Evolutionary conservation across 2,329 filamentous ascomycete species (phyloP), one percentile per base, ranked within the genome.

Genomic region (Fusarium keratoplasticum): DNA sequence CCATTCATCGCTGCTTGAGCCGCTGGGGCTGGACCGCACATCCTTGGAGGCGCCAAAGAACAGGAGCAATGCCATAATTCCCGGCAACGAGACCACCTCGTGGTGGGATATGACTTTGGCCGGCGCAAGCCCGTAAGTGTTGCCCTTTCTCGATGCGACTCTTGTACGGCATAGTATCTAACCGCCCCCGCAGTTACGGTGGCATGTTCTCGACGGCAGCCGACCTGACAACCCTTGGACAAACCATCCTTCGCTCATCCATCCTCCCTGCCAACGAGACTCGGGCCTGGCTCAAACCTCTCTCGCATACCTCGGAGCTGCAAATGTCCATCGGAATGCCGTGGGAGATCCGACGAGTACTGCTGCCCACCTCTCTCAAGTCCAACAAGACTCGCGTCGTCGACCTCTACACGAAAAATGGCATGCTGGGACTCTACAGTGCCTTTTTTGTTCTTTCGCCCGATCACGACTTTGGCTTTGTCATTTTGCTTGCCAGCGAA

Each of bases 341-440:
- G 2, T 88, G 85, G 85, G 86, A 87, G 76, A 87, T 87, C 52
- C 73, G 81, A 62, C 82, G 83, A 38, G 5, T 64, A 14, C 2
- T 33, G 11, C 52, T 66, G 16, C 66, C 66, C n/a, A 33, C 59
- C 5, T 64, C 65, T 5, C n/a, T 64, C 4, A 27, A 31, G 13
- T 75, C 79, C 47, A 73, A 81, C 60, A 77, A 77, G 65, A 78
- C 81, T 33, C 82, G 83, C 6, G 71, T 84, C 5, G 76, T 85
- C 20, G 84, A 87, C 57, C 40, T 87, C 2, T 86, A 86, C 76
- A 83, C 84, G 20, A 88, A 88, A 69, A 74, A 72, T 6, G 86
- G 86, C 20, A 81, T 82, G 60, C 60, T 84, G 10, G 81, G 81
- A 20, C 55, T 69, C 31, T 87, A 86, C 71, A 80, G 81, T 67